A percentile compares a stretch with the other conserved stretches of the same genome.
Conservation (phyloP, 2,329 filamentous ascomycete genomes). For the Triangularia setosa region DNA sequence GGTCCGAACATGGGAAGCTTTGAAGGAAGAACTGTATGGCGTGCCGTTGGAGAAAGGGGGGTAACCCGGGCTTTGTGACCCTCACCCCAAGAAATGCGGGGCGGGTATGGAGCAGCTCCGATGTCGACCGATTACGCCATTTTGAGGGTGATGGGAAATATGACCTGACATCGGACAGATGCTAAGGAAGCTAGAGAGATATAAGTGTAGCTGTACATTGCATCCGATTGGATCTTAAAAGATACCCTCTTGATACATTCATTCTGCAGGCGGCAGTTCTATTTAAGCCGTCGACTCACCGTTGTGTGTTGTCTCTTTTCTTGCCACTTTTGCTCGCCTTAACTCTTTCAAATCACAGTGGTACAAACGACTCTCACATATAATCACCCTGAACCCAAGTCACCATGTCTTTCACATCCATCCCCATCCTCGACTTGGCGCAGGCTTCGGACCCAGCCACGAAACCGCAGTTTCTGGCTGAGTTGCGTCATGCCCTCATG, state of each 20-base stretch:
- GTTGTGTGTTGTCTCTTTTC: not conserved
- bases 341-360: not conserved
- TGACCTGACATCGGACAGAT: conserved; percentile 8
- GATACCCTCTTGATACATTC: conserved; percentile 17
- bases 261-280: not conserved
- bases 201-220: conserved; percentile 1
- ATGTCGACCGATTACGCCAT: conserved; percentile 38
- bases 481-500: conserved; percentile 71
- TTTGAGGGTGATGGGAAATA: conserved; percentile 9
- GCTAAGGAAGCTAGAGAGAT: conserved; percentile 1
- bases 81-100: conserved; percentile 19
- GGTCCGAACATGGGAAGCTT: not conserved
- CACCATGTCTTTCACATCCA: conserved; percentile 65
- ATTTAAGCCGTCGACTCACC: not conserved
- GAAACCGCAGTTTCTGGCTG: conserved; percentile 67
- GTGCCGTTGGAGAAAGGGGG: not conserved
- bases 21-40: not conserved
- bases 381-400: not conserved
- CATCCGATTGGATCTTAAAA: conserved; percentile 5
- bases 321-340: not conserved
- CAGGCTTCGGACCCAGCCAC: conserved; percentile 58
- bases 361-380: not conserved
- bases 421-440: conserved; percentile 75
- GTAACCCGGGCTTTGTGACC: conserved; percentile 2
- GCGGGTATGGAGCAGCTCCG: conserved; percentile 15